phyloP scores from a whole-genome alignment of 192 early-diverging fungal genomes.

The Coemansia pectinata region DNA sequence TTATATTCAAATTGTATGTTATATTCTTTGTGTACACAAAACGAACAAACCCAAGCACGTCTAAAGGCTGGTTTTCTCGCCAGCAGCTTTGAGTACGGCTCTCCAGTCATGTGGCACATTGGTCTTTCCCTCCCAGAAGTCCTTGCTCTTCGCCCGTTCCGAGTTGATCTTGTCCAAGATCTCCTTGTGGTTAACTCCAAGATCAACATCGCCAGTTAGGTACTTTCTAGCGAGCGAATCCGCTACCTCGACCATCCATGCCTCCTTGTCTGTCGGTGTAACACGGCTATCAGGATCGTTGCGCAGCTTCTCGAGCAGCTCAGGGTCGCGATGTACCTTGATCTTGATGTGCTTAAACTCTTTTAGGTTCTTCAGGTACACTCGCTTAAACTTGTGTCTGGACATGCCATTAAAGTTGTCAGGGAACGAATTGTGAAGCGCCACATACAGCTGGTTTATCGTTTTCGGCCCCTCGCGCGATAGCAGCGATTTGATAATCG shows the following conservation, averaged over 20 bases:
- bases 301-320: slow-evolving; percentile 19
- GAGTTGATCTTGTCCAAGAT: slow-evolving; percentile 21
- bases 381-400: slow-evolving; percentile 34
- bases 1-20: neutral
- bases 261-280: slow-evolving; percentile 7
- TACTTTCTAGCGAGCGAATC: slow-evolving; percentile 11
- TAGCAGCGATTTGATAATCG: slow-evolving; percentile 39
- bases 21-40: neutral
- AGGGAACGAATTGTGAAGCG: slow-evolving; percentile 14
- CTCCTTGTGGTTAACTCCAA: slow-evolving; percentile 5
- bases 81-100: slow-evolving; percentile 22
- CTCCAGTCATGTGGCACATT: slow-evolving; percentile 52
- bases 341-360: slow-evolving; percentile 29
- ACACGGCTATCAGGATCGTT: slow-evolving; percentile 29
- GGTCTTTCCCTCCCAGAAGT: slow-evolving; percentile 47
- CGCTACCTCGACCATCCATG: slow-evolving; percentile 23
- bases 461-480: slow-evolving; percentile 44
- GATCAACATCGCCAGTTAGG: slow-evolving; percentile 4
- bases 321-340: slow-evolving; percentile 23
- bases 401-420: slow-evolving; percentile 31
- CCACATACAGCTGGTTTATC: slow-evolving; percentile 29
- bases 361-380: slow-evolving; percentile 42
- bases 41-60: neutral
- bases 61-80: slow-evolving; percentile 19
- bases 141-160: slow-evolving; percentile 40